A percentile compares a stretch with the other conserved stretches of the same genome.
phyloP scores from a whole-genome alignment of 306 rosid genomes.

The Lathyrus sativus region DNA sequence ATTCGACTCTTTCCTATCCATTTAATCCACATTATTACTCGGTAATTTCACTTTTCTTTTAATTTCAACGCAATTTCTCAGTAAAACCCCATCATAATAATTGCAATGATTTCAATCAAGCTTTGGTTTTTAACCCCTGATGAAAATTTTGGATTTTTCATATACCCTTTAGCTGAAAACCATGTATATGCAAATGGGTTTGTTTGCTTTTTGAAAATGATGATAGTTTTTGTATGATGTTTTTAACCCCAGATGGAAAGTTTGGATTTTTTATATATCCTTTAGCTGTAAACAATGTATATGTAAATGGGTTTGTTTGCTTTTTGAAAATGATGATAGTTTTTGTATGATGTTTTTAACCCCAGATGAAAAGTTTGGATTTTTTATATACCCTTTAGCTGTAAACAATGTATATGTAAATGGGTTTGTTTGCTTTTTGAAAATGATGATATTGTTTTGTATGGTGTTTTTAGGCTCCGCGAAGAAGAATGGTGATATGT shows the following conservation, averaged over 20 bases:
- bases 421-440: background rate
- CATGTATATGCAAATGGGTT: background rate
- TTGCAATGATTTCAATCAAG: constrained; percentile 19
- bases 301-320: background rate
- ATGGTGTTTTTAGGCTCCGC: constrained; percentile 19
- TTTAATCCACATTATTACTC: background rate
- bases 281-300: background rate
- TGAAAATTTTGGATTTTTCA: background rate
- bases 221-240: background rate
- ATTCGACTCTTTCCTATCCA: background rate
- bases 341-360: background rate
- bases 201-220: background rate
- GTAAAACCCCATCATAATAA: background rate
- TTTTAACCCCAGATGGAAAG: constrained; percentile 8
- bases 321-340: background rate
- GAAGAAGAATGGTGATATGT: constrained; percentile 51
- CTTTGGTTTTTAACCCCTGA: constrained; percentile 5
- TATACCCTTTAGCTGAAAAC: background rate
- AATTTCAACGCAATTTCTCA: constrained; percentile 10
- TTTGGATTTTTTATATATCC: background rate
- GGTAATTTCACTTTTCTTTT: too few relatives aligned
- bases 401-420: background rate
- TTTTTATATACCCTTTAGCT: background rate
- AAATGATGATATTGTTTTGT: background rate
- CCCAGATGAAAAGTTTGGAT: constrained; percentile 11